Evolutionary conservation across 2,329 filamentous ascomycete genomes (phyloP).

Genomic region (Monosporascus sp.): DNA sequence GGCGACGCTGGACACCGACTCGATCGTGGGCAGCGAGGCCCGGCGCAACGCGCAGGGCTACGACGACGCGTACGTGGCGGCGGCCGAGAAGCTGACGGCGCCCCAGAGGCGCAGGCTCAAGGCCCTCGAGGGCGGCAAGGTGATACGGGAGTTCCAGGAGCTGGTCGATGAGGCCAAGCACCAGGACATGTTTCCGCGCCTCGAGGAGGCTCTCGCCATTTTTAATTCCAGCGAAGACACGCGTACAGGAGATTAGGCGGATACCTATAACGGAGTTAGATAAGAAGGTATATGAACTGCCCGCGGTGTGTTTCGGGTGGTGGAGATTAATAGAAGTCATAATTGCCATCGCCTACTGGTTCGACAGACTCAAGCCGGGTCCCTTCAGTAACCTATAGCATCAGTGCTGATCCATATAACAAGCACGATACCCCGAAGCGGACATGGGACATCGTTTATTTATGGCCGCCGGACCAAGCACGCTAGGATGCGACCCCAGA

Average conservation of each 20-base stretch:
- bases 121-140: slow-evolving; percentile 12
- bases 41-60: slow-evolving; percentile 9
- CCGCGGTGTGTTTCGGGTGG: too few relatives aligned
- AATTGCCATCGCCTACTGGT: too few relatives aligned
- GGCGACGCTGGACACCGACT: slow-evolving; percentile 10
- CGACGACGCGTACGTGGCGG: slow-evolving; percentile 9
- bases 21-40: slow-evolving; percentile 7
- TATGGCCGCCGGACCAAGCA: too few relatives aligned
- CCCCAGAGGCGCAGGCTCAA: slow-evolving; percentile 10
- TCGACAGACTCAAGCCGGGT: too few relatives aligned
- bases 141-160: slow-evolving; percentile 11
- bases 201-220: slow-evolving; percentile 3
- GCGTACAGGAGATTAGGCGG: not conserved
- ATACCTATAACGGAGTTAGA: too few relatives aligned
- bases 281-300: too few relatives aligned
- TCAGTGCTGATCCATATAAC: too few relatives aligned
- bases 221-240: not conserved
- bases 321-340: too few relatives aligned
- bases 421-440: too few relatives aligned
- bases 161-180: slow-evolving; percentile 9
- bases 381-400: too few relatives aligned
- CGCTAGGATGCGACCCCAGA: too few relatives aligned
- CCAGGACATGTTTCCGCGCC: slow-evolving; percentile 7
- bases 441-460: too few relatives aligned
- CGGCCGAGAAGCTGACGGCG: slow-evolving; percentile 8